Base-by-base conservation (phyloP, 2,329 filamentous ascomycete genomes). In the Myriosclerotinia scirpicola region DNA sequence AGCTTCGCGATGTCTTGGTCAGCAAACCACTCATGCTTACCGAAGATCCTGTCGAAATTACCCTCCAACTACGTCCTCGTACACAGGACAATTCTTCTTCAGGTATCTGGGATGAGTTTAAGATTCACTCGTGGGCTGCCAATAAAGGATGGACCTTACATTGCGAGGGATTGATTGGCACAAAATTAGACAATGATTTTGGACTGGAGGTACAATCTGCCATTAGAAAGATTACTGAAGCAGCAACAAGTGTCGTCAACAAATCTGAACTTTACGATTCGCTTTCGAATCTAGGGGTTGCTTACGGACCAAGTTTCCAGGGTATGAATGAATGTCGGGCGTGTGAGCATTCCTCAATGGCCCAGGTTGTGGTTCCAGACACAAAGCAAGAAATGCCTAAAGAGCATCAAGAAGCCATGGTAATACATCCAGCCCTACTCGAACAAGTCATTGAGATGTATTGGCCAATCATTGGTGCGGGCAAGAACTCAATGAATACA, bases 351-450 rank as follows among this genome's bases (percentile, higher is more conserved):
- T 15, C 61, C 22, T 50, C 58, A 20, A 48, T 58, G 17, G 58
- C 54, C 34, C 38, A 22, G 17, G 56, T 66, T 22, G 30, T 54
- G n/a, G 50, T 66, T 46, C 64, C 64, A 15, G 56, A 66, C n/a
- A 66, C 64, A 12, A 62, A 67, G 9, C 67, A 69, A 40, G 65
- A 70, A 7, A 79, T 79, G 77, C 77, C 77, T 22, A 75, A 76
- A 46, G 70, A 71, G 1, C 76, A 72, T 66, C 69, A 75, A 52
- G 67, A 68, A 67, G 77, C 80, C 4, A 83, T 86, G 69, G 66
- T 85, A 5, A 80, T 87, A n/a, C 85, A 87, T 69, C 85, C 85
- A 0, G 80, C 82, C 5, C 85, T 84, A 0, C 76, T 87, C 15
- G 85, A 87, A 69, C 76, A 82, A 3, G 81, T 86, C 11, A 56